Conservation (phyloP, 1,139 yeast genomes). For the Kodamaea sp. region DNA sequence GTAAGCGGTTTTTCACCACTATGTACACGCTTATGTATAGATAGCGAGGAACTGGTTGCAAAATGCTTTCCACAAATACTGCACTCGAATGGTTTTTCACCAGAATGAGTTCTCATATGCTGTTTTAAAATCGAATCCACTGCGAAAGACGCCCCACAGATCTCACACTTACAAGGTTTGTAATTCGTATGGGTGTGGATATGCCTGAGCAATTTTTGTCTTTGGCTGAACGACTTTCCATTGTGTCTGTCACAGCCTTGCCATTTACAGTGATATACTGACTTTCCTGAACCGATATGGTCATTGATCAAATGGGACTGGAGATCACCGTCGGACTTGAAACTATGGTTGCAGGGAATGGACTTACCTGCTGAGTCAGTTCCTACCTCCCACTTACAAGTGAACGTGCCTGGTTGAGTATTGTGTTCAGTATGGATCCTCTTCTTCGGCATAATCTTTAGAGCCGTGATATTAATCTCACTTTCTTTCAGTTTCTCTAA, state of each 20-base stretch:
- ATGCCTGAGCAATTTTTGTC: constrained; percentile 86
- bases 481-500: not conserved
- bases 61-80: constrained; percentile 50
- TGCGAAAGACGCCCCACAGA: constrained; percentile 71
- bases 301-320: constrained; percentile 66
- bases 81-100: constrained; percentile 64
- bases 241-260: constrained; percentile 66
- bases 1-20: constrained; percentile 73
- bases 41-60: constrained; percentile 55
- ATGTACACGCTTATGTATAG: constrained; percentile 56
- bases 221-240: constrained; percentile 67
- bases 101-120: constrained; percentile 86
- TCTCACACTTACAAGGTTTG: constrained; percentile 69
- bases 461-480: constrained; percentile 32
- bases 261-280: constrained; percentile 76
- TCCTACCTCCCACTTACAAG: constrained; percentile 52
- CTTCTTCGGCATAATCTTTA: constrained; percentile 35
- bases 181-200: constrained; percentile 84
- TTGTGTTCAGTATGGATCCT: constrained; percentile 10
- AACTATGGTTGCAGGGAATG: constrained; percentile 49
- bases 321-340: constrained; percentile 56
- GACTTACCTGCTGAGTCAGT: constrained; percentile 30
- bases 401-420: constrained; percentile 24
- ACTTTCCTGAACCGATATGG: constrained; percentile 77
- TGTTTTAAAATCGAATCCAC: constrained; percentile 65